Base-by-base conservation (phyloP, 2,329 filamentous ascomycete genomes). In the Fusarium sarcochroum region DNA sequence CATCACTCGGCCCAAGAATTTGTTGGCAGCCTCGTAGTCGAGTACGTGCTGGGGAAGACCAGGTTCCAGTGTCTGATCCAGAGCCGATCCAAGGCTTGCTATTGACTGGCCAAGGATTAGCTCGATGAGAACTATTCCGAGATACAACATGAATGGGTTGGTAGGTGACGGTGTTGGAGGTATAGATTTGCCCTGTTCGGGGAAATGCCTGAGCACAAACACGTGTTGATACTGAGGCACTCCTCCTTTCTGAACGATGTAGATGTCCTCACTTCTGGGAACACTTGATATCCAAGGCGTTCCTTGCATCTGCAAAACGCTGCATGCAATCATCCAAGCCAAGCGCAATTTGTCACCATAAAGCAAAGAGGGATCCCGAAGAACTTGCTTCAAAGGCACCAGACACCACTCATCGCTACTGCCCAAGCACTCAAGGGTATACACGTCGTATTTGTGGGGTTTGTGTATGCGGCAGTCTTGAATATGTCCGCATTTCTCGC, bases 1-100 rank as follows among this genome's bases (percentile, higher is more conserved):
- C 51, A 23, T 48, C 3, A 59, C 57, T 7, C 57, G n/a, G 6
- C 57, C 57, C 1, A 59, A 17, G n/a, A 59, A 32, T 6, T 41
- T 59, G 4, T 20, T 59, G 0, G 51, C 51, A 0, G 30, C 15
- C n/a, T 59, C 51, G 21, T 57, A 48, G 13, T 56, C 27, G 9
- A 42, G 51, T 5, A 58, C 9, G 20, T 45, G 18, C 0, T 20
- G 21, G 0, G 51, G 37, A 14, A 57, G 3, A 0, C 17, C n/a
- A 1, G 2, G 15, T 15, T 23, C 57, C 0, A 21, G 3, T 3
- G 17, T 10, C 2, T 35, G 21, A 27, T 1, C 25, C 5, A 17
- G 0, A 2, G 21, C 0, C 2, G 47, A 14, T 1, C 20, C 15
- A 0, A 32, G 11, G 17, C 23, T 35, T 14, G 8, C 6, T 30